Conservation (phyloP, 257 asterid genomes). For the Nyctanthes arbortristis region DNA sequence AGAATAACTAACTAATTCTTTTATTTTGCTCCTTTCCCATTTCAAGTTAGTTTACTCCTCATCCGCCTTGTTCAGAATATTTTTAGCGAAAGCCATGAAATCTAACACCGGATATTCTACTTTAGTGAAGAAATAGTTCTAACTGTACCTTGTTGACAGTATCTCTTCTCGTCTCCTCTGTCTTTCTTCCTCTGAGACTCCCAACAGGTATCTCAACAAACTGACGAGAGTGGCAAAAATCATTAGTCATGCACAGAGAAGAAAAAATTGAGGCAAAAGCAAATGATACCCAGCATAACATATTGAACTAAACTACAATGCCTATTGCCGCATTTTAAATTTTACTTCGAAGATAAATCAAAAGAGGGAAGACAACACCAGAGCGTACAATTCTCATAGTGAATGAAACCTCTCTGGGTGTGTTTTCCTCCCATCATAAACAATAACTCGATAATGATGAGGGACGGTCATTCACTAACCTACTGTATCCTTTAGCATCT, state of each 20-base stretch:
- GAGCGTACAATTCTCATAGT: not conserved
- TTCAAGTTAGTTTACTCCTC: too few species aligned
- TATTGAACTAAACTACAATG: too few species aligned
- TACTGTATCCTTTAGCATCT: conserved; percentile 96
- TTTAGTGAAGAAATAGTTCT: conserved; percentile 1
- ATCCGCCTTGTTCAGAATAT: too few species aligned
- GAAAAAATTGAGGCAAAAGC: not conserved
- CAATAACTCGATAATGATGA: conserved; percentile 2
- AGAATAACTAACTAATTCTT: not conserved
- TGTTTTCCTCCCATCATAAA: not conserved
- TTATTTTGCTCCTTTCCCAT: too few species aligned
- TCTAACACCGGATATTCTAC: not conserved
- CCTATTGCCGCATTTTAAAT: too few species aligned
- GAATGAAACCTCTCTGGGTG: too few species aligned
- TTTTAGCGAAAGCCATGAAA: too few species aligned
- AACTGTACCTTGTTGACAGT: conserved; percentile 76
- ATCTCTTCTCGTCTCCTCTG: conserved; percentile 88
- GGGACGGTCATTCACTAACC: conserved; percentile 44
- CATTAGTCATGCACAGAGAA: conserved; percentile 13
- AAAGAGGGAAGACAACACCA: not conserved
- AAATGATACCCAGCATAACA: not conserved
- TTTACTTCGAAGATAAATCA: too few species aligned
- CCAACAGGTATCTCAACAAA: conserved; percentile 76
- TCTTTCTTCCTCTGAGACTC: conserved; percentile 90
- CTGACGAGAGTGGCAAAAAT: conserved; percentile 45